phyloP scores from a whole-genome alignment of 208 protist species.

The Leishmania arabica region DNA sequence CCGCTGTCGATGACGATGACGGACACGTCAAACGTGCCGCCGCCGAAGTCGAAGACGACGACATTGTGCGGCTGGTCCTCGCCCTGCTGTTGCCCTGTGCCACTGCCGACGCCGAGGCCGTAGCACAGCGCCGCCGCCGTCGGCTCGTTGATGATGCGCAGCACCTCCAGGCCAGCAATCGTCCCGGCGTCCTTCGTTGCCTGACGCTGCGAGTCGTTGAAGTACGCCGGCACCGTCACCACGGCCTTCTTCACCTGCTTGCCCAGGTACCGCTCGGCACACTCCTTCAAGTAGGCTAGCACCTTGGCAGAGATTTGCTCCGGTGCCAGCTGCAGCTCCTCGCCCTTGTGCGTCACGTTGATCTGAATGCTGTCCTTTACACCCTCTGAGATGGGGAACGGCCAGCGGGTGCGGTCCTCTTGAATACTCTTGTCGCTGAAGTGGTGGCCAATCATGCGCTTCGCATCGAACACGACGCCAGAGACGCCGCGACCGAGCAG shows the following conservation, averaged over 20 bases:
- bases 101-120: conserved; percentile 94
- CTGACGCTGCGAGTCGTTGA: conserved; percentile 98
- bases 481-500: conserved; percentile 89
- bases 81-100: conserved; percentile 45
- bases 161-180: conserved; percentile 97
- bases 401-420: conserved; percentile 94
- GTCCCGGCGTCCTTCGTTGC: conserved; percentile 97
- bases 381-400: conserved; percentile 91
- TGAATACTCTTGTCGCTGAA: conserved; percentile 91
- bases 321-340: conserved; percentile 84
- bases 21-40: conserved; percentile 99
- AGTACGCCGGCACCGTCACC: conserved; percentile 99
- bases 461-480: conserved; percentile 96
- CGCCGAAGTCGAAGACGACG: conserved; percentile 99
- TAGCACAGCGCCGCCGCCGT: conserved; percentile 98
- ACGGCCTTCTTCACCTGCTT: conserved; percentile 95
- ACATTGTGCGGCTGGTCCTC: conserved; percentile 67
- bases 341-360: conserved; percentile 56
- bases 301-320: conserved; percentile 98
- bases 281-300: conserved; percentile 97
- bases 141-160: conserved; percentile 99
- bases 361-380: conserved; percentile 53
- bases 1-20: conserved; percentile 97
- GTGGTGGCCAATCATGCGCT: conserved; percentile 94
- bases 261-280: conserved; percentile 93